Percentiles rank a stretch among this genome's conserved stretches.
Evolutionary conservation across 495 filamentous ascomycete species (phyloP).

Genomic region (Trypethelium eluteriae): DNA sequence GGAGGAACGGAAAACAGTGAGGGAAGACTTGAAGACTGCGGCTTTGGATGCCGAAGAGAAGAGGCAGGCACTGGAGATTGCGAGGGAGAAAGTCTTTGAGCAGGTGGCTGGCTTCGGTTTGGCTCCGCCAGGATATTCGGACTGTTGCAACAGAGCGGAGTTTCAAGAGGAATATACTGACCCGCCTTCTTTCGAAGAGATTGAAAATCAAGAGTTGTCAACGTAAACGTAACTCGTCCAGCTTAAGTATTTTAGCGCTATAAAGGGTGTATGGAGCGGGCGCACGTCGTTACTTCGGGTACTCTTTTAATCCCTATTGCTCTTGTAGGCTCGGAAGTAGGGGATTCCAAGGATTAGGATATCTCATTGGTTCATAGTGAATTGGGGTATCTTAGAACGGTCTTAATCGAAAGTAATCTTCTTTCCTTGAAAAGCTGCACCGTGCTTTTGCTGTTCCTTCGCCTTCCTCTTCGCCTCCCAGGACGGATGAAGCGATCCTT

Average conservation of each 20-base stretch:
- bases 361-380: background rate
- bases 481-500: conserved; percentile 71
- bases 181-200: conserved; percentile 1
- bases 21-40: background rate
- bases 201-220: background rate
- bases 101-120: background rate
- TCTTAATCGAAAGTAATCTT: conserved; percentile 81
- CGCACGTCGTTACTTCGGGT: background rate
- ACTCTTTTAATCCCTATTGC: background rate
- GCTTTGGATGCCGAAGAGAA: conserved; percentile 7
- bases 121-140: conserved; percentile 7
- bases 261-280: background rate
- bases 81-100: conserved; percentile 9
- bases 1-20: conserved; percentile 5
- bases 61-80: conserved; percentile 8
- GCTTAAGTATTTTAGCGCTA: background rate
- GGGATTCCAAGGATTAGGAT: background rate
- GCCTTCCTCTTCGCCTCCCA: conserved; percentile 86
- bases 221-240: background rate
- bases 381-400: background rate
- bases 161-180: background rate
- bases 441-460: conserved; percentile 61
- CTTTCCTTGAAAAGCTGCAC: conserved; percentile 62
- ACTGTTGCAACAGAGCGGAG: conserved; percentile 6
- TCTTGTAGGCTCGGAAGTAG: background rate